Percentiles rank a stretch among this genome's conserved stretches.
Evolutionary conservation across 352 stramenopile genomes (phyloP).

Genomic region (Pythium vanterpoolii): DNA sequence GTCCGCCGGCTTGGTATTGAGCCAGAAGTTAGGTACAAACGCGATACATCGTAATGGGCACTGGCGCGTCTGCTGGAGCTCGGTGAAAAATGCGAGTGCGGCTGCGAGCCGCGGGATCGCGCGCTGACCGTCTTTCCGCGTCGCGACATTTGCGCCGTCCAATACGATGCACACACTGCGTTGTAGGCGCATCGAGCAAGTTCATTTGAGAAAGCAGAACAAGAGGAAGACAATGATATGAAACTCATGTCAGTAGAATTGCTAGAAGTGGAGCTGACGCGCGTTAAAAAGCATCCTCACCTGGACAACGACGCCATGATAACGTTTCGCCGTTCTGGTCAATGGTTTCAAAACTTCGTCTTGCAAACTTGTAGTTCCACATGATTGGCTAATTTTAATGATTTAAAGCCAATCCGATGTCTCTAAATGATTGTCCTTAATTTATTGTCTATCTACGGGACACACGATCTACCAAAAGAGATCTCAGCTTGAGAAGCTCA

Average conservation of each 20-base stretch:
- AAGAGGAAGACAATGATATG: not conserved
- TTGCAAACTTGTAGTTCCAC: not conserved
- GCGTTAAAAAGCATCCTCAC: not conserved
- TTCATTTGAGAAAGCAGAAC: not conserved
- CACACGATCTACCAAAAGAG: not conserved
- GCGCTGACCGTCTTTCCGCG: slow-evolving; percentile 50
- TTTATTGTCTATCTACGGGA: slow-evolving; percentile 1
- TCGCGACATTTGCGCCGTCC: slow-evolving; percentile 75
- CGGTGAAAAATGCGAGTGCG: slow-evolving; percentile 62
- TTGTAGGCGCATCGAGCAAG: not conserved
- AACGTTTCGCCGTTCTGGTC: not conserved
- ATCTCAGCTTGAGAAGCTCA: not conserved
- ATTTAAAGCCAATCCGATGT: not conserved
- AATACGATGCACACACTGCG: slow-evolving; percentile 48
- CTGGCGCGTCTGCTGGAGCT: slow-evolving; percentile 25
- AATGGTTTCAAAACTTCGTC: not conserved
- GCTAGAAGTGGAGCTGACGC: not conserved
- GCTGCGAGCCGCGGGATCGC: slow-evolving; percentile 56
- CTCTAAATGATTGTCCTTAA: not conserved
- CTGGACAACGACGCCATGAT: not conserved
- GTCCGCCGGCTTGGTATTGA: slow-evolving; percentile 52
- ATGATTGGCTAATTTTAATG: not conserved
- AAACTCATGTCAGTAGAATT: not conserved
- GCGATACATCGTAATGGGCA: slow-evolving; percentile 60
- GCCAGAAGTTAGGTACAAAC: slow-evolving; percentile 81